Conservation (phyloP, 371 early-diverging fungal species). For the Basidiobolus meristosporus region DNA sequence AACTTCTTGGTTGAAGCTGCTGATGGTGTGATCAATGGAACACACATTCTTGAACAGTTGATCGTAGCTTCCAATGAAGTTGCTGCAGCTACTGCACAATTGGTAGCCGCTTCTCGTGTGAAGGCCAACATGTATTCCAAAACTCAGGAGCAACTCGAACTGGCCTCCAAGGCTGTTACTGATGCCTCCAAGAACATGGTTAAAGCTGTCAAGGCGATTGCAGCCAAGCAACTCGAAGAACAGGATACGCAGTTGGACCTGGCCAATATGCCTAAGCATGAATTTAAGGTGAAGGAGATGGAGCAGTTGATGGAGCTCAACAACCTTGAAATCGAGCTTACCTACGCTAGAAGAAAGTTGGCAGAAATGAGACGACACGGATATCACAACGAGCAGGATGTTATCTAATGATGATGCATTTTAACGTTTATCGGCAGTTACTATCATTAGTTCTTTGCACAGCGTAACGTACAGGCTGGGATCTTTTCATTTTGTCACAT, state of each 20-base stretch:
- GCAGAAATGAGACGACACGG: conserved; percentile 80
- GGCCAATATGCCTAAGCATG: conserved; percentile 60
- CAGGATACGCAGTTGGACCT: conserved; percentile 48
- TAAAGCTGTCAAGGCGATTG: conserved; percentile 72
- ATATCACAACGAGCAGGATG: conserved; percentile 36
- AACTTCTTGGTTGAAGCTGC: conserved; percentile 84
- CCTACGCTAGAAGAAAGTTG: conserved; percentile 63
- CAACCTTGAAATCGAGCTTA: conserved; percentile 81
- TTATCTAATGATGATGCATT: too few species aligned
- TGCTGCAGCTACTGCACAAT: conserved; percentile 84
- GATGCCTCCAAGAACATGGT: conserved; percentile 81
- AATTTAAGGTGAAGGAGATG: conserved; percentile 92
- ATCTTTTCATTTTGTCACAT: too few species aligned
- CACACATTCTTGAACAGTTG: conserved; percentile 78
- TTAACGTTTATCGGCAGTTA: too few species aligned
- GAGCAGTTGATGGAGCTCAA: conserved; percentile 91
- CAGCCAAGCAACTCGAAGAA: conserved; percentile 43
- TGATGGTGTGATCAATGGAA: conserved; percentile 85
- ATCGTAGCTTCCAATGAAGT: conserved; percentile 93
- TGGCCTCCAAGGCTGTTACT: conserved; percentile 82
- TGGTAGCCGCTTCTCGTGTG: conserved; percentile 94
- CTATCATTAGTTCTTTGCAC: too few species aligned
- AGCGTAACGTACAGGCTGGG: too few species aligned
- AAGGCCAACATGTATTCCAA: conserved; percentile 92
- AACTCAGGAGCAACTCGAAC: conserved; percentile 78